Evolutionary conservation across 805 yeast genomes (phyloP), one percentile per base, ranked within the genome.

Genomic region (Ogataea saltuana): DNA sequence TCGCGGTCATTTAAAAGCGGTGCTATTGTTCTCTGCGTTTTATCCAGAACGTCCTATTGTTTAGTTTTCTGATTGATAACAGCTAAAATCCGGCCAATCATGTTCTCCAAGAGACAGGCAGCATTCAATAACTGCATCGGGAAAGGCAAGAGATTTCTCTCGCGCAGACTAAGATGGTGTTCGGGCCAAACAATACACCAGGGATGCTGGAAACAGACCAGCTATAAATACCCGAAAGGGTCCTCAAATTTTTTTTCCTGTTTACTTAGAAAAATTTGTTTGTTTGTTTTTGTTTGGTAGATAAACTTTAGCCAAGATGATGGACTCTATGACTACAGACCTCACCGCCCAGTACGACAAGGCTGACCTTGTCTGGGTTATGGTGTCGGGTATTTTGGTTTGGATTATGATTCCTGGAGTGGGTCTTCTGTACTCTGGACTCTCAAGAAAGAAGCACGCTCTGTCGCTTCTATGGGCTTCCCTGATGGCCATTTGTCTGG

Each of bases 361-460:
- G 33, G 95, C 84, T 38, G 87, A 88, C 62, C 83, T 85, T 87
- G 88, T 80, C 4, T 89, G 95, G 95, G 75, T 88, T 44, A 88
- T 83, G 63, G 75, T 78, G 5, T 75, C 88, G n/a, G 82, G 81
- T 7, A 82, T 78, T 17, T 74, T 93, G 45, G 98, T 91, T 48
- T 90, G 95, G 89, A 80, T 91, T 57, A 93, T 91, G 97, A 78
- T 89, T 55, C 97, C 98, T 27, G 99, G 99, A 49, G 83, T 93
- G 41, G 99, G 98, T 48, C 69, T 93, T 42, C 72, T 91, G 50
- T 91, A 91, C 68, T 88, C 96, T 26, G 99, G 99, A 53, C 70
- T 93, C 49, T 83, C 96, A 12, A 81, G 99, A 67, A 91, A 91
- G 67, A 88, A 90, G 67, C 97, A 93, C 59, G 96, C 97, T n/a